These are phyloP conservation scores for Soucietia sequanensis DNA, from an alignment of 805 yeast genomes.

Conservation along the genomic window DNA sequence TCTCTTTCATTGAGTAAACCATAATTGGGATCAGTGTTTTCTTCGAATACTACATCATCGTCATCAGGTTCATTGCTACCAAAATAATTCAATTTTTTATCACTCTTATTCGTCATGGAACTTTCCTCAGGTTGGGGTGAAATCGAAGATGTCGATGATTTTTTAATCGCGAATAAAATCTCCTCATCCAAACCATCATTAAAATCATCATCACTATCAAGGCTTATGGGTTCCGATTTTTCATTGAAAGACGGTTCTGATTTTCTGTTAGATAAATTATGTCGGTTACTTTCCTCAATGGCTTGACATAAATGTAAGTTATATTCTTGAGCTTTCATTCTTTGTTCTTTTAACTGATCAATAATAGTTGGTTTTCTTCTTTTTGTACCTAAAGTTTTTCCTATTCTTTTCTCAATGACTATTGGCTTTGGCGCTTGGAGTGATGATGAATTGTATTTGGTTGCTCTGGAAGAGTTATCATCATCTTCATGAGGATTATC, in stretches of 20 bases:
- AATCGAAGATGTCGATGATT: background rate
- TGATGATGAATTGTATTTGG: too few relatives aligned
- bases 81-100: too few relatives aligned
- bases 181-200: conserved; percentile 23
- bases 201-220: conserved; percentile 21
- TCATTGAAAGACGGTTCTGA: conserved; percentile 1
- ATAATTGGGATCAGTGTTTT: conserved; percentile 22
- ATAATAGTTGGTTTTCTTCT: conserved; percentile 10
- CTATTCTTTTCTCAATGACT: too few relatives aligned
- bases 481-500: too few relatives aligned
- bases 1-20: conserved; percentile 43
- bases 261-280: background rate
- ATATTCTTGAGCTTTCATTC: conserved; percentile 5
- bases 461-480: too few relatives aligned
- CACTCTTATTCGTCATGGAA: too few relatives aligned
- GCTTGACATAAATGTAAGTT: background rate
- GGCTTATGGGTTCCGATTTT: background rate
- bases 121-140: background rate
- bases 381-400: conserved; percentile 16
- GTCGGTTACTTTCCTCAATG: background rate
- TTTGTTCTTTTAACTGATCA: conserved; percentile 13
- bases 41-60: conserved; percentile 17
- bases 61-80: conserved; percentile 1
- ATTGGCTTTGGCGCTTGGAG: too few relatives aligned
- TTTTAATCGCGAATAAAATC: background rate